Conservation (phyloP, 202 grass and related monocot species). For the Setaria viridis region DNA sequence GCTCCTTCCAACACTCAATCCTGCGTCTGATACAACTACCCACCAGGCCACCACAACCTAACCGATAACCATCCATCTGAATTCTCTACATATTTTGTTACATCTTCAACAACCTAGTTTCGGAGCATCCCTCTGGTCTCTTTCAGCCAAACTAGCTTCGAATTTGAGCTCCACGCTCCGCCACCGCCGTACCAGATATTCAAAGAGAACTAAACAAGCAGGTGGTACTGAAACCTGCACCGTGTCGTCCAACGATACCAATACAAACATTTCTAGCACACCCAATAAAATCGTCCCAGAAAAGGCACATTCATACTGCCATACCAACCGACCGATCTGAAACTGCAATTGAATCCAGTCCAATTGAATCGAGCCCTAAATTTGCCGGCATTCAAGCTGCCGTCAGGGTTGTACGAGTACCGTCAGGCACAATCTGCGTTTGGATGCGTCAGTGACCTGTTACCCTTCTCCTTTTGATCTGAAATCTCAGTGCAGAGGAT, state of each 20-base stretch:
- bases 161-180: neutral
- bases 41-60: neutral
- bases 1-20: slow-evolving; percentile 2
- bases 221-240: neutral
- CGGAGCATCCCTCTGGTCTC: neutral
- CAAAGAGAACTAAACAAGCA: neutral
- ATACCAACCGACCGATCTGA: slow-evolving; percentile 51
- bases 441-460: slow-evolving; percentile 16
- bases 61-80: neutral
- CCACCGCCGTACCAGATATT: neutral
- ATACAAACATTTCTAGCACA: neutral
- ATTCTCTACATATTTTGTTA: neutral
- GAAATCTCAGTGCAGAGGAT: neutral
- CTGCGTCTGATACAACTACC: neutral
- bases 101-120: neutral
- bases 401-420: slow-evolving; percentile 7
- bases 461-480: slow-evolving; percentile 13
- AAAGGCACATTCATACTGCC: slow-evolving; percentile 44
- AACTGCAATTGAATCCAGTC: slow-evolving; percentile 42
- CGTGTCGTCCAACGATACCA: neutral
- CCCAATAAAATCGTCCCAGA: slow-evolving; percentile 24
- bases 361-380: slow-evolving; percentile 39
- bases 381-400: slow-evolving; percentile 56
- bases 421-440: slow-evolving; percentile 39
- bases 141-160: neutral